Evolutionary conservation across 2,329 filamentous ascomycete genomes (phyloP).

Genomic region (Ceratocystis alfenasii): DNA sequence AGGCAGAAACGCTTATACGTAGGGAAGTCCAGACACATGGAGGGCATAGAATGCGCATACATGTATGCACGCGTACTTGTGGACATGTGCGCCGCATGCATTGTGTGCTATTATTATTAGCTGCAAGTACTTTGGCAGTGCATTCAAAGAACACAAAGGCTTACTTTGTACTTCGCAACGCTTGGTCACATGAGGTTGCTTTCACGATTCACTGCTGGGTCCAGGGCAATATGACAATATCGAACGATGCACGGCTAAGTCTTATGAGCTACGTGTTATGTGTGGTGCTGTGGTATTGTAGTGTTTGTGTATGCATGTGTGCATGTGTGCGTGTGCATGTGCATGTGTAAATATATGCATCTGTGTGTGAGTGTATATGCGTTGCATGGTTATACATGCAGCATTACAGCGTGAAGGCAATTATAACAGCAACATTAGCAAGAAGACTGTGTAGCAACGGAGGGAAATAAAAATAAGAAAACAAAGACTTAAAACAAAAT

Average conservation of each 20-base stretch:
- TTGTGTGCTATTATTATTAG: no score
- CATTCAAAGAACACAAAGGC: background rate
- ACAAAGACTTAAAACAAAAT: background rate
- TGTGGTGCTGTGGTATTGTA: background rate
- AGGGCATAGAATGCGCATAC: background rate
- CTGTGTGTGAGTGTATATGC: background rate
- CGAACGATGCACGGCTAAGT: background rate
- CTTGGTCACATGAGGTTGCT: conserved; percentile 6
- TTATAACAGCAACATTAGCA: conserved; percentile 7
- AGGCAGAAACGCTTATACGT: background rate
- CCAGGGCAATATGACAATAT: background rate
- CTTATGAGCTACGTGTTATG: no score
- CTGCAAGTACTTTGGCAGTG: background rate
- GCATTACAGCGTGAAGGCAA: background rate
- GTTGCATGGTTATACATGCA: conserved; percentile 8
- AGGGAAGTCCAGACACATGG: background rate
- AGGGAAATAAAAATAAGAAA: conserved; percentile 9
- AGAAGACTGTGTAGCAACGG: background rate
- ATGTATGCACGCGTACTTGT: background rate
- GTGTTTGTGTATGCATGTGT: background rate
- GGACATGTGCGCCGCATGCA: no score
- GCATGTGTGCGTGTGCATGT: background rate
- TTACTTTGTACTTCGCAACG: background rate
- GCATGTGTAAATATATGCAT: background rate
- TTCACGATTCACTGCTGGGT: background rate